Evolutionary conservation across 768 basidiomycete species (phyloP), one percentile per base, ranked within the genome.

Genomic region (Crassisporium funariophilum): DNA sequence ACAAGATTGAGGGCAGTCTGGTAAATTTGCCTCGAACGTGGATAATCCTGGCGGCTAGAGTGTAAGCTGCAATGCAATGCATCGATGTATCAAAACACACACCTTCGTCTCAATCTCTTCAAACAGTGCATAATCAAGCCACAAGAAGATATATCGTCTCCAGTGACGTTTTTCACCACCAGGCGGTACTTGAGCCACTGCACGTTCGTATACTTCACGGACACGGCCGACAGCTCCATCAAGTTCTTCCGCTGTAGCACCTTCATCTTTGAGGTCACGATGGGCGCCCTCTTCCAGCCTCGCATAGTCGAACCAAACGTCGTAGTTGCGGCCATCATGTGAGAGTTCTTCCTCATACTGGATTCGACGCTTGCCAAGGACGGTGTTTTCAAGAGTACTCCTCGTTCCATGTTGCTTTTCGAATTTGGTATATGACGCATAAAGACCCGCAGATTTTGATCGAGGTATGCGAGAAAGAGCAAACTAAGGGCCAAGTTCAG

Each of bases 221-320:
- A 98, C 87, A 2, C 91, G 77, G 19, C 71, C 75, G 2, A 74
- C 57, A 2, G 84, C 79, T 16, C 75, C 72, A 35, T 86, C 78
- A 41, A 84, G 72, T 61, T 91, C 88, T 46, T 88, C 87, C 6
- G 74, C 69, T 1, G 86, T 84, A 4, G 78, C 79, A 2, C 88
- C 91, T 52, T 90, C 88, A 11, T 86, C 86, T 54, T 73, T 80
- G 19, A 91, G 73, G 49, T 91, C 85, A 24, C 79, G 72, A 56
- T 83, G 80, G 0, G 94, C 91, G 17, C 84, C 89, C 67, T 98
- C 97, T 63, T 98, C 97, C 24, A 99, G 64, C 13, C 95, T 79
- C 16, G 92, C 81, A 57, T 95, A 95, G 60, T 98, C 97, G 61
- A 99, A 98, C 97, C 97, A 99, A 0, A 88, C 86, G 65, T 98